Base-by-base conservation (phyloP, 768 basidiomycete species). In the Agaricus blazei region DNA sequence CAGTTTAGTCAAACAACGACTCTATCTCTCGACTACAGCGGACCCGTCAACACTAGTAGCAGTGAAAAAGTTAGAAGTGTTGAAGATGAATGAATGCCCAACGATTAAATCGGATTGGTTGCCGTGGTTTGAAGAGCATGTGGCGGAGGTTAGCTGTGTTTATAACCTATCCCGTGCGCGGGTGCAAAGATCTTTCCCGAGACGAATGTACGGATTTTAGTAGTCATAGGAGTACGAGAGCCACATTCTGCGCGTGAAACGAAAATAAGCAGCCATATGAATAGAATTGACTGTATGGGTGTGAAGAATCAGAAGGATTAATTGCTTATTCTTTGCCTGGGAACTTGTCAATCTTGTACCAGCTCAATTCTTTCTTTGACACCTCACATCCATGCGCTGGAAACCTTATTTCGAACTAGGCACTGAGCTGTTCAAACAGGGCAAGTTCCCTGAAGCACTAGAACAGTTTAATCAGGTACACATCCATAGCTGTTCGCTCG, bases 211-310 rank as follows among this genome's bases (percentile, higher is more conserved):
- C 19, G 19, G 19, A 34, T 23, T 15, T 23, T 19, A 51, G 19
- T 43, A 12, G 24, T 6, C 38, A 23, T 19, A 28, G 48, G 46
- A 36, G 19, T 40, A 14, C 42, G 7, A 15, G 24, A 9, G 51
- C 56, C 75, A 58, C 63, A 83, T 88, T 62, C 80, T 71, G 48
- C 77, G 77, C 37, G 86, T 89, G 64, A 89, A 90, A 40, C 84
- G 81, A 57, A 88, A 64, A 66, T 86, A 90, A 11, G 85, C 87
- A 57, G 84, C 67, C 84, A 87, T 87, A 47, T 49, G 23, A 41
- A 24, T 27, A 15, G 6, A 15, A 15, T 15, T 36, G 19, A 31
- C 41, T 14, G 28, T 8, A 24, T 19, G 48, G 12, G 19, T 9
- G 46, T 28, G 29, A 26, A 42, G n/a, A 29, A 24, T 43, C 28